These are phyloP conservation scores for Cryptosporidium sp. DNA, from an alignment of 169 alveolate genomes.

Conservation along the genomic window DNA sequence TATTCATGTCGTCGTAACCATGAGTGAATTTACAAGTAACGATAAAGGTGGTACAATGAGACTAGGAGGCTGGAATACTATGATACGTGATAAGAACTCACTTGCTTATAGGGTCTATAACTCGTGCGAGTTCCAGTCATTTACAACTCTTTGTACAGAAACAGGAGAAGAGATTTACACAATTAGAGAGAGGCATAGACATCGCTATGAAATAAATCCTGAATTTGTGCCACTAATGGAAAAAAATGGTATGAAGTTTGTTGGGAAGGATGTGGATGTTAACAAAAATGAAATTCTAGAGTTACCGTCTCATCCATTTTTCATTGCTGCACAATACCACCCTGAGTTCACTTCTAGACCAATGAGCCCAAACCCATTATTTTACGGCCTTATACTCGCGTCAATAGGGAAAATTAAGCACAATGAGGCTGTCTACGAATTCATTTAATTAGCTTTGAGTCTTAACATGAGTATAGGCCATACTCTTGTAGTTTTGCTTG, in stretches of 20 bases:
- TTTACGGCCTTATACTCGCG: slow-evolving; percentile 87
- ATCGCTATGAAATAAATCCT: slow-evolving; percentile 93
- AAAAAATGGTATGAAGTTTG: slow-evolving; percentile 89
- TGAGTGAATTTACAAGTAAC: slow-evolving; percentile 83
- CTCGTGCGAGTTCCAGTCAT: slow-evolving; percentile 47
- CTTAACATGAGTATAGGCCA: not conserved
- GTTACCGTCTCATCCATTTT: slow-evolving; percentile 90
- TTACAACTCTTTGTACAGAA: slow-evolving; percentile 58
- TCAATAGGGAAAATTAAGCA: slow-evolving; percentile 80
- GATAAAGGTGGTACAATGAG: slow-evolving; percentile 93
- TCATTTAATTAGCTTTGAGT: slow-evolving; percentile 18
- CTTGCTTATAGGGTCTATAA: slow-evolving; percentile 89
- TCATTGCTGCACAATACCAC: slow-evolving; percentile 94
- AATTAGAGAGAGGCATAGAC: slow-evolving; percentile 94
- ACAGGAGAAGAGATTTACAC: slow-evolving; percentile 81
- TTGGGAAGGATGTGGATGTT: slow-evolving; percentile 90
- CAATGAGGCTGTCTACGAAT: slow-evolving; percentile 24
- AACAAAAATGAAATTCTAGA: slow-evolving; percentile 91
- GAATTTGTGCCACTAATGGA: slow-evolving; percentile 85
- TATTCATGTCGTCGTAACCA: slow-evolving; percentile 74
- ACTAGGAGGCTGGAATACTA: slow-evolving; percentile 91
- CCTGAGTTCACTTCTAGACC: slow-evolving; percentile 95
- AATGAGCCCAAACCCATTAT: slow-evolving; percentile 89
- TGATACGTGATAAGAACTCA: slow-evolving; percentile 85
- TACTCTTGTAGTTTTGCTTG: not conserved